A percentile compares a stretch with the other conserved stretches of the same genome.
Conservation (phyloP, 345 rosid genomes). For the Linum tenue region DNA sequence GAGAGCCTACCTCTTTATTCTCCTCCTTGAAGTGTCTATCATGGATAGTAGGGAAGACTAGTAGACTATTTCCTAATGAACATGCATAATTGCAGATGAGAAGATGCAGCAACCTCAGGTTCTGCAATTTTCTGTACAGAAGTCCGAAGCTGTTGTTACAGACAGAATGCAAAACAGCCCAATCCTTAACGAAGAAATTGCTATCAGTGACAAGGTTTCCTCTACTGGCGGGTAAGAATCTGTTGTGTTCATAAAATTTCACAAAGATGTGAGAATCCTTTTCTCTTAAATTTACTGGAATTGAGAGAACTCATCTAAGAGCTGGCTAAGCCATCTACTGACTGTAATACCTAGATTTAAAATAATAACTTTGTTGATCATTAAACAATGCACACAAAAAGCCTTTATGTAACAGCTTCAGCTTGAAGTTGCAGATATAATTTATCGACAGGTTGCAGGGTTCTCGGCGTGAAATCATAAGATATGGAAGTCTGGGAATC, state of each 20-base stretch:
- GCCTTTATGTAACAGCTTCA: slow-evolving; percentile 19
- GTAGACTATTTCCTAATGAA: slow-evolving; percentile 21
- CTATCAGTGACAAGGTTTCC: slow-evolving; percentile 17
- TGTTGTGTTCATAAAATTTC: background rate
- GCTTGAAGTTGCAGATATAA: slow-evolving; percentile 64
- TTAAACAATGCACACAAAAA: slow-evolving; percentile 7
- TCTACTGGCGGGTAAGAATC: slow-evolving; percentile 40
- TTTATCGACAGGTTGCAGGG: slow-evolving; percentile 90
- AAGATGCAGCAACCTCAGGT: slow-evolving; percentile 32
- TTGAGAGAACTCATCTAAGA: background rate
- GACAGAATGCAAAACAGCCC: slow-evolving; percentile 34
- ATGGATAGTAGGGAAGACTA: slow-evolving; percentile 5
- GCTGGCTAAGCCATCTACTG: background rate
- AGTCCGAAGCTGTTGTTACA: slow-evolving; percentile 25
- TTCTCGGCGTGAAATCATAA: slow-evolving; percentile 70
- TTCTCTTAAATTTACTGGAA: background rate
- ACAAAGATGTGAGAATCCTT: background rate
- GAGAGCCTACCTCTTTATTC: slow-evolving; percentile 12
- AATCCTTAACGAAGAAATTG: slow-evolving; percentile 14
- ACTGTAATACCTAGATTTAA: background rate
- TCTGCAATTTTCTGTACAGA: slow-evolving; percentile 26
- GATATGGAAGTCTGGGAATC: slow-evolving; percentile 81
- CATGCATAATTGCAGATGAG: slow-evolving; percentile 40
- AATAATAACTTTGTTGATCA: slow-evolving; percentile 2
- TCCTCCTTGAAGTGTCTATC: slow-evolving; percentile 12